Percentiles rank a stretch among this genome's conserved stretches.
phyloP scores from a whole-genome alignment of 176 grass and related monocot species.

The Paspalum notatum region DNA sequence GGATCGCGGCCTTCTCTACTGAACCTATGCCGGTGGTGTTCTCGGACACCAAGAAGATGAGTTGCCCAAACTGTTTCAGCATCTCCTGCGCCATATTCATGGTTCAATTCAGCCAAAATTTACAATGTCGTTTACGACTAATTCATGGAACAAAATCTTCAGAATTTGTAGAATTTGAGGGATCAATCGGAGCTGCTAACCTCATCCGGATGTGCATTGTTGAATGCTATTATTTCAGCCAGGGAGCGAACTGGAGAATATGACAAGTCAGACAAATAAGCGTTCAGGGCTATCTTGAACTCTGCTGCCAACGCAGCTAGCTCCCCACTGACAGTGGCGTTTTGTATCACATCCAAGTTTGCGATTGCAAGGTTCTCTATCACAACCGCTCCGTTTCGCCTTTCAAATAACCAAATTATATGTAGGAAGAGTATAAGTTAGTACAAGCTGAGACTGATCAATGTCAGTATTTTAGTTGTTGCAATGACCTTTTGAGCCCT shows the following conservation, averaged over 20 bases:
- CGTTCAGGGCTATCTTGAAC: slow-evolving; percentile 62
- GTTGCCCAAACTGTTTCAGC: slow-evolving; percentile 50
- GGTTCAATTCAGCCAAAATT: not conserved
- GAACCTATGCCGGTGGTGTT: slow-evolving; percentile 49
- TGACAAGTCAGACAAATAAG: slow-evolving; percentile 50
- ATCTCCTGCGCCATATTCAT: slow-evolving; percentile 48
- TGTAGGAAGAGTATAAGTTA: not conserved
- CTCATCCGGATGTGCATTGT: slow-evolving; percentile 47
- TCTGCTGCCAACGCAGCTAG: slow-evolving; percentile 43
- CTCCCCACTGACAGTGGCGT: slow-evolving; percentile 54
- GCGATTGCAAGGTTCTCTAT: slow-evolving; percentile 59
- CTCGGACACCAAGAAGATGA: slow-evolving; percentile 45
- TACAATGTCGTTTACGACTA: too few species aligned
- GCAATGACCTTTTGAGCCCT: not conserved
- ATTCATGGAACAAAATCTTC: too few species aligned
- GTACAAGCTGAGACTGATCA: too few species aligned
- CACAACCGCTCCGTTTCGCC: slow-evolving; percentile 50
- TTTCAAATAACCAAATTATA: slow-evolving; percentile 6
- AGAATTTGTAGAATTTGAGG: too few species aligned
- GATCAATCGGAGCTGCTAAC: not conserved
- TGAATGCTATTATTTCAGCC: slow-evolving; percentile 69
- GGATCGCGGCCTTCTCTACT: slow-evolving; percentile 32
- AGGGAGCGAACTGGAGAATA: slow-evolving; percentile 57
- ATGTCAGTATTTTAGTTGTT: too few species aligned
- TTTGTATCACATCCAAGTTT: slow-evolving; percentile 52